Evolutionary conservation across 1,139 yeast genomes (phyloP), one percentile per base, ranked within the genome.

Genomic region (Yamadazyma spencermartinsiae): DNA sequence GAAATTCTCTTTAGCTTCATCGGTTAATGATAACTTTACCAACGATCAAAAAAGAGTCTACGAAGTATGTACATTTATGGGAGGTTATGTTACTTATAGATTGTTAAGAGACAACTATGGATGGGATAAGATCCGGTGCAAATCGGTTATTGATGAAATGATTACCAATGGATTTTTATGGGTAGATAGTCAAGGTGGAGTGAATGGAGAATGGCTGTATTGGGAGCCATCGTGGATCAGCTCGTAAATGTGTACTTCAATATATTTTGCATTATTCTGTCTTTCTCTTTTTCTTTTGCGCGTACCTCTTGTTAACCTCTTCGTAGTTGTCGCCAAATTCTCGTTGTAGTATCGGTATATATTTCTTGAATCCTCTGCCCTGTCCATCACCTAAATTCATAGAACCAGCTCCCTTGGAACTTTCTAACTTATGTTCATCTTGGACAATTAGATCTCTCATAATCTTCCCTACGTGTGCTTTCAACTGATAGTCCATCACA

Each of bases 81-180:
- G 92, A 18, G 76, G 77, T 0, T 86, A 68, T 53, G 89, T 87
- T 1, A 77, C 89, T 2, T 68, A 72, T 15, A 62, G 80, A 5
- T 60, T 88, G 36, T 60, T 90, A 36, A 60, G 72, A 11, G 96
- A 84, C 53, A 89, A 89, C 52, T 74, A 80, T 43, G 72, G 72
- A 2, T 89, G 98, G 98, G 79, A 76, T 40, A 56, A 56, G 9
- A 66, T 75, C 1, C 65, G 96, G 40, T 74, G 87, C 41, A 71
- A 72, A 46, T 65, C 81, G 0, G 85, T 82, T 9, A 58, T 90
- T 14, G 82, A 85, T 34, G 94, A 86, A 42, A 82, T 89, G 87
- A 83, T 88, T 3, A 72, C 84, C 54, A 76, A 75, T 36, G 96
- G 97, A 9, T 68, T 87, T 35, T 64, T 89, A 18, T 89, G 98